phyloP scores from a whole-genome alignment of 176 grass and related monocot genomes.

The Avena insularis region DNA sequence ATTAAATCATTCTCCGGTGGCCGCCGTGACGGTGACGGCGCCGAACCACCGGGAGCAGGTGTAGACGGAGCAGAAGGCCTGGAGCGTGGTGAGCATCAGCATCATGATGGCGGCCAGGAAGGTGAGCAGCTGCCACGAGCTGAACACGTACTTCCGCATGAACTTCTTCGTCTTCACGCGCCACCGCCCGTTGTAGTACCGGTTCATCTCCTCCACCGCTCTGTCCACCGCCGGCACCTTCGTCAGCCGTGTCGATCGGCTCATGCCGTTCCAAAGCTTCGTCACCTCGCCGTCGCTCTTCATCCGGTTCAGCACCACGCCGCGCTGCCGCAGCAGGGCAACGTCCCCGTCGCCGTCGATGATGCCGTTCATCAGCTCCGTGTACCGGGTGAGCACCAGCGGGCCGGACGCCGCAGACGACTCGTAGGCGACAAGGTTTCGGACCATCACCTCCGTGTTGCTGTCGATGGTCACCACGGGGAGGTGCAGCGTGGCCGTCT shows the following conservation, averaged over 20 bases:
- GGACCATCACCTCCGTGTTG: slow-evolving; percentile 72
- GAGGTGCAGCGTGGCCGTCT: slow-evolving; percentile 62
- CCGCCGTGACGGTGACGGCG: slow-evolving; percentile 41
- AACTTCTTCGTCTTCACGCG: slow-evolving; percentile 79
- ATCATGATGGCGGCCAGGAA: slow-evolving; percentile 76
- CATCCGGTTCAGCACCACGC: slow-evolving; percentile 79
- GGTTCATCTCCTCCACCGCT: slow-evolving; percentile 73
- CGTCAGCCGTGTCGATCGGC: slow-evolving; percentile 67
- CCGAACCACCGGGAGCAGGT: slow-evolving; percentile 87
- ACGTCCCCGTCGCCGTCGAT: slow-evolving; percentile 82
- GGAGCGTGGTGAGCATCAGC: slow-evolving; percentile 78
- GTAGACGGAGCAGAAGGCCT: slow-evolving; percentile 89
- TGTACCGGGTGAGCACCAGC: slow-evolving; percentile 72
- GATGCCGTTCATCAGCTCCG: slow-evolving; percentile 94
- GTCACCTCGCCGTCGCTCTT: slow-evolving; percentile 79
- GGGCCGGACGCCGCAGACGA: slow-evolving; percentile 63
- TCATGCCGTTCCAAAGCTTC: slow-evolving; percentile 82
- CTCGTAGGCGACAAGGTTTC: slow-evolving; percentile 90
- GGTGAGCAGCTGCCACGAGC: slow-evolving; percentile 89
- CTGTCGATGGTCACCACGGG: slow-evolving; percentile 65
- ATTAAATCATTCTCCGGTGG: background rate
- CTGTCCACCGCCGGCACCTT: slow-evolving; percentile 70
- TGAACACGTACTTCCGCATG: slow-evolving; percentile 84
- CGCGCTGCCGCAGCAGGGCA: slow-evolving; percentile 56
- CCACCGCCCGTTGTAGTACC: slow-evolving; percentile 67